Evolutionary conservation across 768 basidiomycete genomes (phyloP), one percentile per base, ranked within the genome.

Genomic region (Lactarius hatsudake): DNA sequence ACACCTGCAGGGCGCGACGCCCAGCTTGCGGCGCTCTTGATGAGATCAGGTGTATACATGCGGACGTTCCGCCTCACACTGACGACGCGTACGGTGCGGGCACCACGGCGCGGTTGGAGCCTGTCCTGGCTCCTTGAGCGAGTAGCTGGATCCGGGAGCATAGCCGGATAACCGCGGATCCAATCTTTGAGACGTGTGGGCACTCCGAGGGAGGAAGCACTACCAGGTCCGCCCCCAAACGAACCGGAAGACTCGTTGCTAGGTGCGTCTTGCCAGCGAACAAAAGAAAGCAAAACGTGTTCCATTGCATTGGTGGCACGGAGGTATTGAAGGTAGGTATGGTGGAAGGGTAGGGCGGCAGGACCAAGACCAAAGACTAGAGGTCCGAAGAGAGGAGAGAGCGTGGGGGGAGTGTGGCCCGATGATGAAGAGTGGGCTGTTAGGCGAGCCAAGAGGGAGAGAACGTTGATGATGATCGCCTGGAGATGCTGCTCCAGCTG

Each of bases 111-210:
- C 0, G 92, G 84, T 66, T 88, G 85, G 0, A 86, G 85, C 18
- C 81, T 84, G 4, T 79, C 78, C 34, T 82, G 78, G 58, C 78
- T 78, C 70, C 82, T 81, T 62, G 78, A 83, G 40, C 91, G 81
- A 2, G 57, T 58, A 12, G 67, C 51, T 1, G 67, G 67, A 57
- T 81, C 79, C 1, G 91, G 85, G 5, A 96, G 79, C 84, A 88
- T 93, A 10, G 86, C 76, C 0, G 94, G 94, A 73, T 98, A 97
- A 3, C 91, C 91, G 67, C 90, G 85, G 69, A 96, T 90, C 93
- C 94, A 96, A 71, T 92, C 88, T 72, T 91, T 90, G 68, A 97
- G 86, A n/a, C 92, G 86, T 17, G 86, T 85, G 2, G 96, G 96
- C 10, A 94, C 85, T 2, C 88, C 87, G 5, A 88, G 70, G 2